Base-by-base conservation (phyloP, 495 filamentous ascomycete genomes). In the Hyaloscypha variabilis region DNA sequence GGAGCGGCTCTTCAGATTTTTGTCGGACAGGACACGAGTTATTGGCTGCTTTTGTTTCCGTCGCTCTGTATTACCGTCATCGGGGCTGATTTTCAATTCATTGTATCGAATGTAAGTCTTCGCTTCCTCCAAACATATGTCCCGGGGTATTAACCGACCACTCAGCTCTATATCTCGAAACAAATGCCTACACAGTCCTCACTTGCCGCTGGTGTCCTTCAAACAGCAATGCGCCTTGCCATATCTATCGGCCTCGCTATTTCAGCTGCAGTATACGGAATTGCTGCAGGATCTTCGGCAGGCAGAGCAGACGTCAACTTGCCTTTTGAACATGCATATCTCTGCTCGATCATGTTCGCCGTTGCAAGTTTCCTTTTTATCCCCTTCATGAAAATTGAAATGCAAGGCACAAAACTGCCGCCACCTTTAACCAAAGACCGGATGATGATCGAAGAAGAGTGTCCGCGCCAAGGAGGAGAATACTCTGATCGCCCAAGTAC, bases 1-100 rank as follows among this genome's bases (percentile, higher is more conserved):
- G 75, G 75, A 60, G 76, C 75, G 31, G 66, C 72, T 6, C 72
- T 77, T 60, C 71, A 75, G 34, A 49, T 74, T 36, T 77, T 77
- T 39, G 64, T 77, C 28, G 67, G 71, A 11, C 70, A 73, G 46
- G 71, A 70, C 25, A 70, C 65, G n/a, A 70, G 72, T 51, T 77
- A 77, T 65, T 71, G 75, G 61, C 60, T 62, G 55, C 72, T 75
- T 67, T 70, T 77, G 68, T 76, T 77, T 58, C 74, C 74, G 8
- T 69, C 74, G 6, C 23, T 77, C 21, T 66, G 74, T 63, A 62
- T 77, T 49, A 75, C 74, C 28, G 76, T 75, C 8, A 65, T 77
- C 59, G 75, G 75, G 26, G 76, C 76, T 62, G 75, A 77, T 69
- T 77, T 75, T 68, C 69, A 71, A 66, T 76, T 77, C 66, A 76